Evolutionary conservation across 768 basidiomycete genomes (phyloP).

Genomic region (Trametes punicea): DNA sequence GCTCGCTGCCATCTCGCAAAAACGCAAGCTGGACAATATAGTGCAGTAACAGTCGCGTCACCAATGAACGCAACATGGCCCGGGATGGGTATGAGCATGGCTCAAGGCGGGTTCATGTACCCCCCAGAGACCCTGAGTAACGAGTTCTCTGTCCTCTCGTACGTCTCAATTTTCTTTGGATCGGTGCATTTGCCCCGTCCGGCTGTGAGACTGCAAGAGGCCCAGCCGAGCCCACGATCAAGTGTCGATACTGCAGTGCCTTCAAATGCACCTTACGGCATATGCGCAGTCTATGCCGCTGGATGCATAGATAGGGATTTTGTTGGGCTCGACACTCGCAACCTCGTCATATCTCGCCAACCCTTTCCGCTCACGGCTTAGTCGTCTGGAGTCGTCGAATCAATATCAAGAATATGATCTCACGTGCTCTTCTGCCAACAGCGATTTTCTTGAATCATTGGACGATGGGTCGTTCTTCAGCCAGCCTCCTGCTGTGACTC

Average conservation of each 20-base stretch:
- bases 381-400: too few relatives aligned
- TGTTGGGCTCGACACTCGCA: too few relatives aligned
- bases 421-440: constrained; percentile 28
- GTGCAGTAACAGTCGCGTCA: constrained; percentile 22
- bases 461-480: constrained; percentile 82
- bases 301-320: too few relatives aligned
- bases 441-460: constrained; percentile 85
- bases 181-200: too few relatives aligned
- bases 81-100: constrained; percentile 43
- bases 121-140: constrained; percentile 74
- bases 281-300: too few relatives aligned
- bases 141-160: constrained; percentile 82
- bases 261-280: too few relatives aligned
- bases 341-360: too few relatives aligned
- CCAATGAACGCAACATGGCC: constrained; percentile 49
- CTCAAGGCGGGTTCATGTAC: constrained; percentile 56
- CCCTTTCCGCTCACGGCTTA: too few relatives aligned
- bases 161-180: constrained; percentile 28
- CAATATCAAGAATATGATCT: background rate
- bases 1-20: constrained; percentile 4
- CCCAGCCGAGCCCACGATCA: too few relatives aligned
- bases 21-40: constrained; percentile 24
- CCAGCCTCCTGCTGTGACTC: constrained; percentile 47
- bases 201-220: too few relatives aligned
- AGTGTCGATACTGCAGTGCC: too few relatives aligned